These are phyloP conservation scores for Trypanosoma theileri DNA, from an alignment of 208 protist species.

Conservation along the genomic window DNA sequence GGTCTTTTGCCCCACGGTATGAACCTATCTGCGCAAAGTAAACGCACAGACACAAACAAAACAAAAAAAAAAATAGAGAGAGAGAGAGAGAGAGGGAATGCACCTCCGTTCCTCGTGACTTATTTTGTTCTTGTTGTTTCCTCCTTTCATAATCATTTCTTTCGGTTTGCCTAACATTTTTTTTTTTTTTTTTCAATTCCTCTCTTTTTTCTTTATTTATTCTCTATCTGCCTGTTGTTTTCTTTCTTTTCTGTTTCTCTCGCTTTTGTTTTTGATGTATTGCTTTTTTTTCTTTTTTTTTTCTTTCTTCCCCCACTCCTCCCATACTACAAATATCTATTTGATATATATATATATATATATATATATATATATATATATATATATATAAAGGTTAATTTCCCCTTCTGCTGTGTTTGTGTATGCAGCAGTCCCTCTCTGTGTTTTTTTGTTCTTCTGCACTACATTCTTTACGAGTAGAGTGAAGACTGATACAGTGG, in stretches of 20 bases:
- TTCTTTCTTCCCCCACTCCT: slow-evolving; percentile 23
- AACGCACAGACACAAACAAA: neutral
- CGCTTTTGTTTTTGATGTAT: slow-evolving; percentile 20
- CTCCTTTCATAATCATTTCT: too few species aligned
- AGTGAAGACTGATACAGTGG: neutral
- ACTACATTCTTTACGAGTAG: slow-evolving; percentile 2
- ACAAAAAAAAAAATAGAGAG: neutral
- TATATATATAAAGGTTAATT: too few species aligned
- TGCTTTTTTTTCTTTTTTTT: slow-evolving; percentile 11
- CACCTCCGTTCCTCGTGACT: too few species aligned
- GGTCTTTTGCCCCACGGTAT: slow-evolving; percentile 69
- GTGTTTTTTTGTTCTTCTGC: neutral
- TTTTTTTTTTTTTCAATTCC: neutral
- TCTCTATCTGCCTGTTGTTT: slow-evolving; percentile 9
- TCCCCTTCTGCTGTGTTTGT: too few species aligned
- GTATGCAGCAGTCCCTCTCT: too few species aligned
- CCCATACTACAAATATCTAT: slow-evolving; percentile 3
- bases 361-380: too few species aligned
- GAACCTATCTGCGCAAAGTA: slow-evolving; percentile 46
- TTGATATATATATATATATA: neutral
- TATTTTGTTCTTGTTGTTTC: too few species aligned
- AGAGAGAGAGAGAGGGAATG: too few species aligned
- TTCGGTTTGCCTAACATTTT: too few species aligned
- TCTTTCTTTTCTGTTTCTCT: slow-evolving; percentile 3
- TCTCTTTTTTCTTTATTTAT: slow-evolving; percentile 24